These are phyloP conservation scores for Magnolia sinica DNA, from an alignment of 164 flowering plant species.

Conservation along the genomic window DNA sequence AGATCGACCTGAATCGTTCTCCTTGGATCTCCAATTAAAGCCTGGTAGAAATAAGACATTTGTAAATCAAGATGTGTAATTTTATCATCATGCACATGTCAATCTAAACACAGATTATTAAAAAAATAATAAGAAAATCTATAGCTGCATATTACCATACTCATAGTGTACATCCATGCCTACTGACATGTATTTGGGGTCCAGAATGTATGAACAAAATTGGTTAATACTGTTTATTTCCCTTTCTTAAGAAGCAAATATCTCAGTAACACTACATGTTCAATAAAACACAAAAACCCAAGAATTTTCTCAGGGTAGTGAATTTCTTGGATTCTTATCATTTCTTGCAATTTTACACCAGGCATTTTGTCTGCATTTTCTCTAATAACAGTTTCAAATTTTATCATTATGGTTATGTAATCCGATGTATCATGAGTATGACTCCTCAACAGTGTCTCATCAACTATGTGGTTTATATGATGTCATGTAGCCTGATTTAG, in stretches of 20 bases:
- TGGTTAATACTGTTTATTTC: neutral
- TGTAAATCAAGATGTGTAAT: neutral
- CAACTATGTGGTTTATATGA: too few relatives aligned
- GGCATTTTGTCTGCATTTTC: too few relatives aligned
- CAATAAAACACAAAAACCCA: neutral
- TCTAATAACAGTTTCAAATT: too few relatives aligned
- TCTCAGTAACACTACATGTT: neutral
- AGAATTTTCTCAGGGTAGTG: neutral
- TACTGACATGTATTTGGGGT: too few relatives aligned
- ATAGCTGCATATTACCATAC: neutral
- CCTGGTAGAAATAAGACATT: conserved; percentile 24
- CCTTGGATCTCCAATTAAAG: conserved; percentile 85
- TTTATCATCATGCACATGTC: neutral
- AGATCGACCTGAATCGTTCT: conserved; percentile 84
- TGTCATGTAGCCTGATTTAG: too few relatives aligned
- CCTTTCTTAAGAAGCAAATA: neutral
- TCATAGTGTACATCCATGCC: neutral
- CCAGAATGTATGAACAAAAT: too few relatives aligned
- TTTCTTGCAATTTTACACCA: too few relatives aligned
- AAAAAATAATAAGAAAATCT: neutral
- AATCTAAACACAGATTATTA: neutral
- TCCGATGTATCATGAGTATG: too few relatives aligned
- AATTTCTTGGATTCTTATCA: too few relatives aligned
- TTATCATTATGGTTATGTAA: too few relatives aligned
- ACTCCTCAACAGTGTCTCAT: too few relatives aligned